Evolutionary conservation across 139 green algal genomes (phyloP), one percentile per base, ranked within the genome.

Genomic region (Protoeuglena noctilucae): DNA sequence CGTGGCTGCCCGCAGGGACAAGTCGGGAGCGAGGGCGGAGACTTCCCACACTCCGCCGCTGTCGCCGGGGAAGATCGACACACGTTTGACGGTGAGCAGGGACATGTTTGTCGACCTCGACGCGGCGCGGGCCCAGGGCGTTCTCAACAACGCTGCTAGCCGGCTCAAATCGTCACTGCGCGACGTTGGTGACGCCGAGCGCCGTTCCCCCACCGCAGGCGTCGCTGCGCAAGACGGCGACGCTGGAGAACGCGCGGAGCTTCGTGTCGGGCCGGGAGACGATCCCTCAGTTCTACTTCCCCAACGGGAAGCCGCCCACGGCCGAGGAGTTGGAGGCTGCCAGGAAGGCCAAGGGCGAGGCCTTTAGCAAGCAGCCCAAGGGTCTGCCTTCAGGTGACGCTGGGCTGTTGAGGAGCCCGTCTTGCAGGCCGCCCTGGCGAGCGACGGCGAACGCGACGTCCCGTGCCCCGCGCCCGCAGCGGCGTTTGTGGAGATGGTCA

Each of bases 251-350:
- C n/a, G n/a, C n/a, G n/a, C n/a, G n/a, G n/a, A n/a, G n/a, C n/a
- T n/a, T n/a, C n/a, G n/a, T n/a, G n/a, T n/a, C n/a, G n/a, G n/a
- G n/a, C n/a, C n/a, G n/a, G n/a, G n/a, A n/a, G n/a, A n/a, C n/a
- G 50, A 87, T 94, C 7, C 86, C 85, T 0, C 77, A 76, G 58
- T 92, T 94, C 53, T 93, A 91, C 65, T 89, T 91, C 54, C 80
- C 80, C 1, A 39, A 49, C 17, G 66, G 55, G 1, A 51, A 48
- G 23, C 51, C 51, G 14, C 31, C 71, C 23, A 17, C 66, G 0
- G 61, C 66, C 7, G 59, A 66, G 9, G 12, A 54, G 28, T n/a
- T 51, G 12, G 19, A 41, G 6, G 60, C 22, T 34, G 30, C 47
- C 27, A 9, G 4, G 39, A 3, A 18, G 34, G 5, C 3, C 3